These are phyloP conservation scores for Termitomyces sp. DNA, from an alignment of 768 basidiomycete species.

Conservation along the genomic window DNA sequence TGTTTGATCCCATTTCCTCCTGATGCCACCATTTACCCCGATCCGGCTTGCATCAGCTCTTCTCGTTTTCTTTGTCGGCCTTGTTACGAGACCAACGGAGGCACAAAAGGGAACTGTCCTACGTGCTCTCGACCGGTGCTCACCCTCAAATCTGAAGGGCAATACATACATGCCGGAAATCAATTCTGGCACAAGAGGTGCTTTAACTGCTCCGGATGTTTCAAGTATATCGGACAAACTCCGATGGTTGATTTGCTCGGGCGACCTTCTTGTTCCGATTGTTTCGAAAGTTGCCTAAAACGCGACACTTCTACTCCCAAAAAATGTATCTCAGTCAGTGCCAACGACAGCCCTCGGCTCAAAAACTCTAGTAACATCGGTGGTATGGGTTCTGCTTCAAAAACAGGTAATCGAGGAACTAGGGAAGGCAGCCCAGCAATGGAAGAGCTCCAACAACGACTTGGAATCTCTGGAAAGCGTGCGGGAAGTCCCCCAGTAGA, in stretches of 20 bases:
- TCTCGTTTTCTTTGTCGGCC: slow-evolving; percentile 68
- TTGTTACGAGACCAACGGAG: slow-evolving; percentile 69
- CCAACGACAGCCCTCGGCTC: slow-evolving; percentile 23
- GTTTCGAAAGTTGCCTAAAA: slow-evolving; percentile 73
- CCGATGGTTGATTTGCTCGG: slow-evolving; percentile 86
- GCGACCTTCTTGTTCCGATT: slow-evolving; percentile 71
- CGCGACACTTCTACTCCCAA: slow-evolving; percentile 44
- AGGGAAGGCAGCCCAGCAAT: slow-evolving; percentile 56
- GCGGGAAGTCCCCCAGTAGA: slow-evolving; percentile 52
- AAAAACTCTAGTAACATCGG: slow-evolving; percentile 36
- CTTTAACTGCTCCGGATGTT: slow-evolving; percentile 71
- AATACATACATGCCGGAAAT: slow-evolving; percentile 65
- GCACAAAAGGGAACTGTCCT: slow-evolving; percentile 71
- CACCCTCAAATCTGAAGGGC: slow-evolving; percentile 70
- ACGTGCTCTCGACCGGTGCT: slow-evolving; percentile 67
- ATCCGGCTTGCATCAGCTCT: slow-evolving; percentile 39
- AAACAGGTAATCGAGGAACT: slow-evolving; percentile 23
- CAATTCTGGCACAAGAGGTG: slow-evolving; percentile 80
- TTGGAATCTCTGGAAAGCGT: slow-evolving; percentile 50
- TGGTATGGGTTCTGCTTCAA: slow-evolving; percentile 34
- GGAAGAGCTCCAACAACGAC: slow-evolving; percentile 57
- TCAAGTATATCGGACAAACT: slow-evolving; percentile 62
- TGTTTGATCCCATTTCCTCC: slow-evolving; percentile 67
- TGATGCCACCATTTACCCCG: slow-evolving; percentile 83
- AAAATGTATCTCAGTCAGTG: slow-evolving; percentile 24